Conservation (phyloP, 2,329 filamentous ascomycete genomes). For the Ramichloridium luteum region DNA sequence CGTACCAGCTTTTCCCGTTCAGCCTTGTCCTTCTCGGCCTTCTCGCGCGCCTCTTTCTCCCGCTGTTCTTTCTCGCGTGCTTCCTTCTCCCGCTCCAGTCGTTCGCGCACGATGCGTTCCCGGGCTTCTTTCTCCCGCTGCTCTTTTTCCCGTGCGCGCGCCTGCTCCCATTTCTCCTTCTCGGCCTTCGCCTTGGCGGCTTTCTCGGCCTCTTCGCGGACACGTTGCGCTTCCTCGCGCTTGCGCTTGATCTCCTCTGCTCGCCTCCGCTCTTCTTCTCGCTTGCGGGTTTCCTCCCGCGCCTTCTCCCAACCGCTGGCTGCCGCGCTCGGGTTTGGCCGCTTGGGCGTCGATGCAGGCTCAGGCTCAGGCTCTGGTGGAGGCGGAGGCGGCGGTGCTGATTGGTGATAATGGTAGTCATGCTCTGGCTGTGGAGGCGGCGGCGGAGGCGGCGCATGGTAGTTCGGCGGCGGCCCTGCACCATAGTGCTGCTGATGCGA, state of each 20-base stretch:
- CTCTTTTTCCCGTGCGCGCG: slow-evolving; percentile 36
- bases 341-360: slow-evolving; percentile 8
- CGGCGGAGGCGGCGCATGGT: slow-evolving; percentile 10
- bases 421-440: slow-evolving; percentile 6
- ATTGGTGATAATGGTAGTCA: slow-evolving; percentile 5
- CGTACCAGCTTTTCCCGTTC: slow-evolving; percentile 28
- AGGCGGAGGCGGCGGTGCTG: slow-evolving; percentile 11
- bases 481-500: slow-evolving; percentile 17
- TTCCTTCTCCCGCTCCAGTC: slow-evolving; percentile 26
- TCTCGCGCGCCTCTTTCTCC: slow-evolving; percentile 25
- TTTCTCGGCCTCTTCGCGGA: slow-evolving; percentile 37
- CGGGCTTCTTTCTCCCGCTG: slow-evolving; percentile 36
- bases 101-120: slow-evolving; percentile 32
- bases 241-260: slow-evolving; percentile 48
- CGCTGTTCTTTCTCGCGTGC: slow-evolving; percentile 29
- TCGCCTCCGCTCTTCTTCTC: slow-evolving; percentile 47
- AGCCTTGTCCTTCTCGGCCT: slow-evolving; percentile 30
- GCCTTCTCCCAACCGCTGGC: slow-evolving; percentile 50
- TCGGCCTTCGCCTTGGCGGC: slow-evolving; percentile 35
- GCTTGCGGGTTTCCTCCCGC: slow-evolving; percentile 51
- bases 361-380: slow-evolving; percentile 7
- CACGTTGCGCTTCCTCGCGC: slow-evolving; percentile 44
- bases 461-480: slow-evolving; percentile 16
- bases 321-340: slow-evolving; percentile 15
- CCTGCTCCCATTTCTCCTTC: slow-evolving; percentile 41